Evolutionary conservation across 441 rosid genomes (phyloP).

Genomic region (Biscutella laevigata): DNA sequence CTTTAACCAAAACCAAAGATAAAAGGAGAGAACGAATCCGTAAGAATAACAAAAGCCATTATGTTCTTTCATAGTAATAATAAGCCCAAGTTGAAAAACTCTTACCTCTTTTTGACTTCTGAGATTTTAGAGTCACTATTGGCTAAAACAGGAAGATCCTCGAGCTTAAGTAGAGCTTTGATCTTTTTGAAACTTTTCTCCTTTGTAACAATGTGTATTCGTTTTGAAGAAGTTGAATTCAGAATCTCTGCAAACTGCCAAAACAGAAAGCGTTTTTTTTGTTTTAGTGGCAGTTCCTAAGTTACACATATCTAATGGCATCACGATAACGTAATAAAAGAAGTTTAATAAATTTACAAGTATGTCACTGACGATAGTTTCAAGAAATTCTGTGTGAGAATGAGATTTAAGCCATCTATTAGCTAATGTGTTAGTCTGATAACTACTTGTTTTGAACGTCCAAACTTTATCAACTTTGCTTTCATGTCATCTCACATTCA

Average conservation of each 20-base stretch:
- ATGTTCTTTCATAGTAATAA: not conserved
- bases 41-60: not conserved
- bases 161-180: conserved; percentile 31
- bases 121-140: conserved; percentile 12
- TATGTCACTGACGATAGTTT: too few species aligned
- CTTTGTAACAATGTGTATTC: conserved; percentile 30
- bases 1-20: conserved; percentile 20
- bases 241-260: conserved; percentile 32
- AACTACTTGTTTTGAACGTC: not conserved
- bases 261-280: not conserved
- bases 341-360: too few species aligned
- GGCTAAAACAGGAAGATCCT: conserved; percentile 29
- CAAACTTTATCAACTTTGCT: not conserved
- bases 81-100: not conserved
- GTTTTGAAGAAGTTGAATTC: conserved; percentile 26
- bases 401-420: too few species aligned
- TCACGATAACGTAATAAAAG: too few species aligned
- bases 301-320: too few species aligned
- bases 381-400: too few species aligned
- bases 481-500: not conserved
- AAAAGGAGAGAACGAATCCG: not conserved
- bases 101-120: conserved; percentile 33
- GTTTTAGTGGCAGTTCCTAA: not conserved
- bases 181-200: conserved; percentile 28
- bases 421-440: not conserved